Percentiles rank a stretch among this genome's conserved stretches.
Conservation (phyloP, 306 rosid genomes). For the Corylus americana region DNA sequence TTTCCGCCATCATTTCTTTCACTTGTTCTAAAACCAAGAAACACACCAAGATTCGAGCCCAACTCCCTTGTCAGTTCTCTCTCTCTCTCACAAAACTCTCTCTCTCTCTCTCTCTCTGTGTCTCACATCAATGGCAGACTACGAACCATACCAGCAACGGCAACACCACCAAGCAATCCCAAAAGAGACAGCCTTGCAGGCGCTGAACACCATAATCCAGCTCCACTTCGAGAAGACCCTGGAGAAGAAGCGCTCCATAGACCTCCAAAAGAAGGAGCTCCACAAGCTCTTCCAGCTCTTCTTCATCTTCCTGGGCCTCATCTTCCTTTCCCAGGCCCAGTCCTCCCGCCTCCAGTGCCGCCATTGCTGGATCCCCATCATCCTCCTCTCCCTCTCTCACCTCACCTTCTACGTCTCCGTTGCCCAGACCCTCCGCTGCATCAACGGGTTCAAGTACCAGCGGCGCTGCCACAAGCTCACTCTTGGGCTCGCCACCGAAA, state of each 20-base stretch:
- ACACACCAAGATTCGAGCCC: constrained; percentile 9
- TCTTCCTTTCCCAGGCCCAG: constrained; percentile 49
- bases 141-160: constrained; percentile 39
- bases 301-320: constrained; percentile 67
- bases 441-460: constrained; percentile 94
- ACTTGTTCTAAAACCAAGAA: background rate
- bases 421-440: constrained; percentile 82
- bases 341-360: constrained; percentile 79
- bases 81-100: background rate
- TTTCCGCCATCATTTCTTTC: background rate
- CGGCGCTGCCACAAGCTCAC: constrained; percentile 94
- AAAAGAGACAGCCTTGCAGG: constrained; percentile 71
- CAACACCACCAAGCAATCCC: constrained; percentile 42
- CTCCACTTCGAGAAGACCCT: constrained; percentile 96
- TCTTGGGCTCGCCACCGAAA: constrained; percentile 75
- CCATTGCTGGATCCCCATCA: constrained; percentile 92
- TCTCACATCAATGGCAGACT: constrained; percentile 50
- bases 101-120: background rate
- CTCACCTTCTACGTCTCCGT: constrained; percentile 88
- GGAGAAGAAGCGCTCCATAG: constrained; percentile 80
- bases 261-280: constrained; percentile 84
- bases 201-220: constrained; percentile 80
- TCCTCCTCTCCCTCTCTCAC: constrained; percentile 74
- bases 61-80: background rate
- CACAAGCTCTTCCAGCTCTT: constrained; percentile 71